phyloP scores from a whole-genome alignment of 768 basidiomycete genomes.

The Leccinum rimulosum region DNA sequence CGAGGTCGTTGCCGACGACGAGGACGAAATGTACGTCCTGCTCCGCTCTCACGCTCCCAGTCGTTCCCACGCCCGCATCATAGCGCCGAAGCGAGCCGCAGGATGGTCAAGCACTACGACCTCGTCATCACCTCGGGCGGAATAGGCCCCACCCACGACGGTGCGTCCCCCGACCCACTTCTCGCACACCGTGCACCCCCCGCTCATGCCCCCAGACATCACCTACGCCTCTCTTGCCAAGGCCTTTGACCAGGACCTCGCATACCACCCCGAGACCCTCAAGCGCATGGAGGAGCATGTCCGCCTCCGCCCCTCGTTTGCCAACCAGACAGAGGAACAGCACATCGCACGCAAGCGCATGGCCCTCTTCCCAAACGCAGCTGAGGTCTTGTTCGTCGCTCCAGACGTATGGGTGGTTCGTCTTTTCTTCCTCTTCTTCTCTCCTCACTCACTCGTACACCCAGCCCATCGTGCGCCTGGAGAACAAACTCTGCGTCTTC shows the following conservation, averaged over 20 bases:
- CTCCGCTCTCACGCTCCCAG: background rate
- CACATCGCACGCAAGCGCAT: constrained; percentile 76
- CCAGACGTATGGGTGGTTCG: constrained; percentile 85
- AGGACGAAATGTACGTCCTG: constrained; percentile 67
- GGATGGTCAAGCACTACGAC: constrained; percentile 81
- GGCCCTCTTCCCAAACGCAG: constrained; percentile 81
- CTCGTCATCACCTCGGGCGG: constrained; percentile 91
- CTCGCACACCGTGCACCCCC: background rate
- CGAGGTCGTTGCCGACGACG: constrained; percentile 90
- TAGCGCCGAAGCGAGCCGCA: constrained; percentile 80
- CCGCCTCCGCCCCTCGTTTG: constrained; percentile 53
- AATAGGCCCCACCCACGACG: constrained; percentile 89
- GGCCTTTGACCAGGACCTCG: constrained; percentile 71
- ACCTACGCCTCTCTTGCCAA: constrained; percentile 86
- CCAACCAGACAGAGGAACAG: constrained; percentile 71
- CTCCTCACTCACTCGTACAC: background rate
- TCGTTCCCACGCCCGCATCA: constrained; percentile 5
- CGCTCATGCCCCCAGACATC: constrained; percentile 55
- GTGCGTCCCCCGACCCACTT: constrained; percentile 36
- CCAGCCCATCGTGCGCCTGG: constrained; percentile 82
- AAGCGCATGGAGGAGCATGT: constrained; percentile 64
- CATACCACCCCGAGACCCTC: constrained; percentile 76
- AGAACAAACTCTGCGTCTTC: constrained; percentile 85
- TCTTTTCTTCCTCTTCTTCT: background rate
- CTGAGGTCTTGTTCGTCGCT: constrained; percentile 78